Evolutionary conservation across 2,329 filamentous ascomycete species (phyloP).

Genomic region (Immersiporthe knoxdaviesiana): DNA sequence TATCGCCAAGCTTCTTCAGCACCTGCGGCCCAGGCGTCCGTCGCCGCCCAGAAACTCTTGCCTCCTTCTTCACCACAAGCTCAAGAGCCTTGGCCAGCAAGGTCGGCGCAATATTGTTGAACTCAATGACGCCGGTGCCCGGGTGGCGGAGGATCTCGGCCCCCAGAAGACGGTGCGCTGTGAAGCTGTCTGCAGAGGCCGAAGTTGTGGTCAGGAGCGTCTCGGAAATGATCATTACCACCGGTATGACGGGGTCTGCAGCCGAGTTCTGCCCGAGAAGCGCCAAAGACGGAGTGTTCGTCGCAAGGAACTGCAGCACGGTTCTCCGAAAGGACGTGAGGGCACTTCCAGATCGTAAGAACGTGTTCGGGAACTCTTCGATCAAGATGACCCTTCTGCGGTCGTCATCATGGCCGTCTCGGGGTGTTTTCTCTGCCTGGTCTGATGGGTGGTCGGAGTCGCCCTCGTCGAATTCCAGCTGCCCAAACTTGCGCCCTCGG

Average conservation of each 20-base stretch:
- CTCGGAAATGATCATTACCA: conserved; percentile 91
- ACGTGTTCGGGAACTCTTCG: conserved; percentile 81
- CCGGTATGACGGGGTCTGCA: conserved; percentile 62
- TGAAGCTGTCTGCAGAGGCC: conserved; percentile 87
- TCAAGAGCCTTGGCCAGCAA: conserved; percentile 84
- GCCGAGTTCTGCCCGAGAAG: conserved; percentile 48
- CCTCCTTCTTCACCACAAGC: conserved; percentile 81
- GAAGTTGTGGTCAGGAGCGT: conserved; percentile 84
- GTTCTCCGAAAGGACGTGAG: conserved; percentile 74
- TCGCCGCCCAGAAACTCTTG: conserved; percentile 73
- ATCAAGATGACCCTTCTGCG: conserved; percentile 68
- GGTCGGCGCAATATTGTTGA: conserved; percentile 89
- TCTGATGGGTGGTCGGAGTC: conserved; percentile 33
- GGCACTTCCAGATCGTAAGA: conserved; percentile 65
- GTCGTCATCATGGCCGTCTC: conserved; percentile 13
- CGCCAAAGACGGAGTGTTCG: conserved; percentile 62
- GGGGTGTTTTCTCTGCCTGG: conserved; percentile 27
- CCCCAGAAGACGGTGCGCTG: conserved; percentile 85
- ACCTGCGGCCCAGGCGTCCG: conserved; percentile 78
- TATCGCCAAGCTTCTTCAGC: conserved; percentile 78
- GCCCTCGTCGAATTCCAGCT: conserved; percentile 55
- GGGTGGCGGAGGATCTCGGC: conserved; percentile 84
- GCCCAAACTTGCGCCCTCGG: conserved; percentile 78
- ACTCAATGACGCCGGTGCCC: conserved; percentile 79
- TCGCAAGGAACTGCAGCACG: conserved; percentile 74